Percentiles rank a stretch among this genome's conserved stretches.
Evolutionary conservation across 2,329 filamentous ascomycete species (phyloP).

Genomic region (Fusarium sp.): DNA sequence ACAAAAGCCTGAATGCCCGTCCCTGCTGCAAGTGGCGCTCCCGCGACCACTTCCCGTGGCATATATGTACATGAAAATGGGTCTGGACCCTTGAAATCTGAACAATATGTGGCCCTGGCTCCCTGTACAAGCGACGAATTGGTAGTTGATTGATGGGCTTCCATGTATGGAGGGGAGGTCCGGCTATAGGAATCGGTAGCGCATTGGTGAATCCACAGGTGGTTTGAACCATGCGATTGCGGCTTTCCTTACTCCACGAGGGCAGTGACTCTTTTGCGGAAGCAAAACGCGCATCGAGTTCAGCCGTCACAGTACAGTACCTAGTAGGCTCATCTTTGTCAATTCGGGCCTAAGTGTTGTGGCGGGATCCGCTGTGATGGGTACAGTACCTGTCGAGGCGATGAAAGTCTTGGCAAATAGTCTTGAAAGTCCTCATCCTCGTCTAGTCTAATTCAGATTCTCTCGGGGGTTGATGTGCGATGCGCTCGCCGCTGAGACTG

Average conservation of each 20-base stretch:
- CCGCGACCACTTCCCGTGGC: background rate
- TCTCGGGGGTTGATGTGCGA: conserved; percentile 38
- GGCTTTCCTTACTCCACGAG: conserved; percentile 1
- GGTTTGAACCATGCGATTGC: background rate
- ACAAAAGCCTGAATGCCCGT: background rate
- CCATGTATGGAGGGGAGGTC: conserved; percentile 3
- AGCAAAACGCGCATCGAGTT: conserved; percentile 31
- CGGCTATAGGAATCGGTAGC: conserved; percentile 23
- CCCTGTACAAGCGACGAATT: conserved; percentile 1
- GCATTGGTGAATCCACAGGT: conserved; percentile 5
- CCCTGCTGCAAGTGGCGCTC: background rate
- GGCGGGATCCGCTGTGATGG: conserved; percentile 38
- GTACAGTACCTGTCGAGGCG: conserved; percentile 28
- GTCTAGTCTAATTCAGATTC: conserved; percentile 10
- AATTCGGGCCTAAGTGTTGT: conserved; percentile 41
- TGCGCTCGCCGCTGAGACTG: conserved; percentile 24
- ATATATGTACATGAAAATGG: conserved; percentile 17
- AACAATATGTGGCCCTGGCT: conserved; percentile 26
- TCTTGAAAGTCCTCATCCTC: conserved; percentile 8
- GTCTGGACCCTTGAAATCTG: conserved; percentile 37
- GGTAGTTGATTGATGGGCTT: conserved; percentile 2
- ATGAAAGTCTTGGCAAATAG: conserved; percentile 33
- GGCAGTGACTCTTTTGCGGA: conserved; percentile 22
- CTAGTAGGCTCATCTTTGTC: conserved; percentile 21
- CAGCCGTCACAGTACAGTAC: conserved; percentile 2